Evolutionary conservation across 352 stramenopile species (phyloP), one percentile per base, ranked within the genome.

Genomic region (Blastocystis sp.): DNA sequence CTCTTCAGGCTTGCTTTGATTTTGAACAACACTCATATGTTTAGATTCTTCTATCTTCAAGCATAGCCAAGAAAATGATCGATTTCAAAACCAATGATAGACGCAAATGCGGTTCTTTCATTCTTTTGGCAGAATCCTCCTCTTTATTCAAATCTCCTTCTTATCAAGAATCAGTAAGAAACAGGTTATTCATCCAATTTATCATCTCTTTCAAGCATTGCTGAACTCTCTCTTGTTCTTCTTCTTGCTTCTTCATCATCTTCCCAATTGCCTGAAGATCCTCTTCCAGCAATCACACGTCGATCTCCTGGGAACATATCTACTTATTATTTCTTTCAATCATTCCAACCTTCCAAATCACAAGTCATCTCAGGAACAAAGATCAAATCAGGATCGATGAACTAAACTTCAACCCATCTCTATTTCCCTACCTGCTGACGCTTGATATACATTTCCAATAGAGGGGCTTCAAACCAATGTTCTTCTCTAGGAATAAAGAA

Each of bases 221-320:
- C 66, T 9, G 58, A 39, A 78, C 66, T 78, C 11, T 39, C 46
- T 57, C 66, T 54, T 39, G 27, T 78, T 7, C 12, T 42, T 74
- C 29, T 42, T 7, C 61, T 42, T n/a, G n/a, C 24, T 52, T 51
- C 35, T 9, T 32, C 32, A 19, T 54, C 66, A 35, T 78, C 37
- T 12, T 78, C 66, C 66, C 66, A 78, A 29, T 56, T 78, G 9
- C 66, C 66, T 12, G 66, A 78, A 6, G 66, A 78, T 21, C 66
- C 66, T 9, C 66, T 39, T 0, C 24, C 6, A 9, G 29, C 21
- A 21, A 19, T 37, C 5, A 78, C 37, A 57, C 58, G 66, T 11
- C 35, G 14, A 29, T 54, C 27, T 19, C 58, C 46, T 6, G 66
- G 66, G 43, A 78, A 78, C 39, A 78, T 78, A 54, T 78, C 66